Base-by-base conservation (phyloP, 441 rosid species). In the Kokia cookei region DNA sequence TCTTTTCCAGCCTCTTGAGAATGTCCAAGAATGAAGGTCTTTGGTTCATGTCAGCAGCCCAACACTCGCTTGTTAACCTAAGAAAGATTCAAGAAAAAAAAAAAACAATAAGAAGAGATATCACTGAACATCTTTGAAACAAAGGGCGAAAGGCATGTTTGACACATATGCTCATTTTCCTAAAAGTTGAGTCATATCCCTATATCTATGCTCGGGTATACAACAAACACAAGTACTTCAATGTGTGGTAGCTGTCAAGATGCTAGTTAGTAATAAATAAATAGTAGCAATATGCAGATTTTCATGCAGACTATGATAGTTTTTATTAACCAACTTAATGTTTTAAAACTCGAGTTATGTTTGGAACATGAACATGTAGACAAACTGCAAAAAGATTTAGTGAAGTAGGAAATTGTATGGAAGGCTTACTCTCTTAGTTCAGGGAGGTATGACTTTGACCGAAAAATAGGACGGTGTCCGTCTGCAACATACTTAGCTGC, bases 21-120 rank as follows among this genome's bases (percentile, higher is more conserved):
- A 96, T 93, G 45, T 96, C 99, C 83, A 96, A 79, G 88, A 96
- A 96, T 26, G 98, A 74, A 24, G 96, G 99, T 78, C 98, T 92
- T 79, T 65, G 85, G 81, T 84, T 93, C 98, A 92, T 91, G 84
- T 93, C 98, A 17, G 93, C 80, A 0, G 88, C 88, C 98, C 99
- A 96, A 83, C 97, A 96, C 43, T 74, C 88, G 73, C 85, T 96
- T 2, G 96, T 91, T 72, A 96, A 82, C 10, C 98, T 93, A 66
- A 58, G 77, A 69, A 75, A 13, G 48, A 82, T 32, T 17, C 24
- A 72, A 69, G n/a, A 55, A 55, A 22, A 6, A 35, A 6, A 35
- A 8, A 35, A 76, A 67, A 24, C 71, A 59, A 61, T 81, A 70
- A 81, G 80, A 24, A 73, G 24, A 69, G 45, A 53, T 29, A 32